Base-by-base conservation (phyloP, 2,329 filamentous ascomycete genomes). In the Neocucurbitaria cava region DNA sequence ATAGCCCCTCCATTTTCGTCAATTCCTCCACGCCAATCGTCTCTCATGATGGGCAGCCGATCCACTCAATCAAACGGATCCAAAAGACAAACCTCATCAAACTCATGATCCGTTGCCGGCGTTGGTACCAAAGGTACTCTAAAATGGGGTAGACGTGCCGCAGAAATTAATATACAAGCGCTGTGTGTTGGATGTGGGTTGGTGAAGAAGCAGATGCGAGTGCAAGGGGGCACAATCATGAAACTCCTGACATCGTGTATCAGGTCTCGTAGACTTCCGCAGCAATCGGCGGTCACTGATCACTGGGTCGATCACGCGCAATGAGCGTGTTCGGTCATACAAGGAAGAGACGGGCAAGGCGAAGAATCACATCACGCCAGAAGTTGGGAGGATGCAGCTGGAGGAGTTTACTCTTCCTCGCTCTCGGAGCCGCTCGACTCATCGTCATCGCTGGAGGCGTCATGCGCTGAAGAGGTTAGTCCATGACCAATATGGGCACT, bases 401-500 rank as follows among this genome's bases (percentile, higher is more conserved):
- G 43, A 46, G 26, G 15, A 35, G 28, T 40, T 66, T 70, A 79
- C 65, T 79, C 77, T 58, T 79, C 77, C 56, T 79, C 77, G 55
- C 77, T 79, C 64, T 86, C 84, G 4, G 83, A 85, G 64, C 81
- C 83, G 58, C 78, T 80, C 10, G 71, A 59, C 77, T 79, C 44
- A 64, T 74, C 61, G 46, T 78, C 77, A 51, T 83, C 83, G 63
- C 82, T 84, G 36, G 81, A 81, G 41, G 82, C 81, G 53, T 73
- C 76, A 54, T 76, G 69, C 47, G 70, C 67, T 71, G 55, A 23
- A 57, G n/a, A 46, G 26, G 65, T 68, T 44, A 68, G 65, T 61
- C n/a, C 30, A 33, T 30, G 44, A 47, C 55, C 45, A 49, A 41
- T 15, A 11, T 38, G 23, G 35, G 48, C 56, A 57, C 45, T 28